A percentile compares a stretch with the other conserved stretches of the same genome.
Evolutionary conservation across 2,329 filamentous ascomycete genomes (phyloP).

Genomic region (Ceratocystis ficicola): DNA sequence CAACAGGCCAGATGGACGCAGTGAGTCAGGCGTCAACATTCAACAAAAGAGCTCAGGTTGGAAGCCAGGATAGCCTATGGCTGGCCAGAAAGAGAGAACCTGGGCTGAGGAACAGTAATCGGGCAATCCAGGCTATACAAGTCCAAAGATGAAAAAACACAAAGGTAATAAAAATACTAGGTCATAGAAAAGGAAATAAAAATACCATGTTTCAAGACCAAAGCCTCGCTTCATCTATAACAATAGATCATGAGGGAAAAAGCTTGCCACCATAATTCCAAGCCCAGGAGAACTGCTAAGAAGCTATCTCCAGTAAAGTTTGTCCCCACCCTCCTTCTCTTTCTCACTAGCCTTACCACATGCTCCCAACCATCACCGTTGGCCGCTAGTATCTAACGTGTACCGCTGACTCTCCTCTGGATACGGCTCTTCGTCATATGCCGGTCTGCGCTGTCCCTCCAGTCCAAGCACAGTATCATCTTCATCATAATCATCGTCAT

Average conservation of each 20-base stretch:
- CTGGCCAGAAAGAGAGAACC: background rate
- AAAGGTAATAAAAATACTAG: constrained; percentile 23
- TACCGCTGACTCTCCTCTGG: constrained; percentile 16
- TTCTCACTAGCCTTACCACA: no score
- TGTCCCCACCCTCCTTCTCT: background rate
- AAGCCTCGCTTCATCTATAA: background rate
- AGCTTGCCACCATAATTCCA: background rate
- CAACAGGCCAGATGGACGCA: background rate
- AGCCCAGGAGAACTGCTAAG: background rate
- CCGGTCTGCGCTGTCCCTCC: constrained; percentile 6
- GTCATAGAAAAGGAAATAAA: constrained; percentile 2
- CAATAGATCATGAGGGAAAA: background rate
- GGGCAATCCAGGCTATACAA: background rate
- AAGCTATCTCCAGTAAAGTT: background rate
- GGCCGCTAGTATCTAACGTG: background rate
- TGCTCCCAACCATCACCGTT: background rate
- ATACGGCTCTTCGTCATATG: constrained; percentile 14
- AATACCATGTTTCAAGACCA: background rate
- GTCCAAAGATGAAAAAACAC: background rate
- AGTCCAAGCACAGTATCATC: constrained; percentile 9
- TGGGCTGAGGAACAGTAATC: background rate
- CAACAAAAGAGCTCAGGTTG: background rate
- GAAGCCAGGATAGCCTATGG: background rate
- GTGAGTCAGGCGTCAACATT: background rate
- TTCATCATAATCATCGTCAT: constrained; percentile 13